A percentile compares a stretch with the other conserved stretches of the same genome.
phyloP scores from a whole-genome alignment of 371 early-diverging fungal genomes.

The Thermomucor indicae-seudaticae region DNA sequence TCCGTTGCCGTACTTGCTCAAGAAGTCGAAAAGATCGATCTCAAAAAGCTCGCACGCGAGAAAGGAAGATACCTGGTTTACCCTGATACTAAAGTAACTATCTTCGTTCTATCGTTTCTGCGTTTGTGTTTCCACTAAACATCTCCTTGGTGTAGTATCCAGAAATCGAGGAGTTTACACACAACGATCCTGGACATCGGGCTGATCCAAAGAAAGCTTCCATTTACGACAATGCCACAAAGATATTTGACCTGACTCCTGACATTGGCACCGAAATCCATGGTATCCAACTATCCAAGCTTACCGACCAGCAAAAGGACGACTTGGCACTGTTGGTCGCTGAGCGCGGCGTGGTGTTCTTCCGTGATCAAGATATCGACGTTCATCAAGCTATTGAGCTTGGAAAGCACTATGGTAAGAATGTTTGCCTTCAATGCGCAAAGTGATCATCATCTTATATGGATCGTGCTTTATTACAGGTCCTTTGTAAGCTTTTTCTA shows the following conservation, averaged over 20 bases:
- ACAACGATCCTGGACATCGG: conserved; percentile 38
- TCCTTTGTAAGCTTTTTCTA: conserved; percentile 18
- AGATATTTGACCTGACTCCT: conserved; percentile 57
- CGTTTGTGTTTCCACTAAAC: not conserved
- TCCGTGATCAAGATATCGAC: conserved; percentile 55
- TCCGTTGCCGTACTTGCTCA: conserved; percentile 22
- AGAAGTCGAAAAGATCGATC: conserved; percentile 32
- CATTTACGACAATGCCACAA: conserved; percentile 50
- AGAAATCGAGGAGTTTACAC: conserved; percentile 25
- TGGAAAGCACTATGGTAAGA: conserved; percentile 51
- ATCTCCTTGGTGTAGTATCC: conserved; percentile 20
- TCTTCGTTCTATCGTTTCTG: not conserved
- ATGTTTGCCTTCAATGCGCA: too few species aligned
- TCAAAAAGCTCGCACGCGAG: conserved; percentile 30
- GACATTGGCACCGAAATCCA: conserved; percentile 69
- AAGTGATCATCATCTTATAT: too few species aligned
- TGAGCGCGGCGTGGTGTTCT: conserved; percentile 61
- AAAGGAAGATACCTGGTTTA: conserved; percentile 36
- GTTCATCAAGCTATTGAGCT: conserved; percentile 48
- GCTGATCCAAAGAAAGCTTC: conserved; percentile 60
- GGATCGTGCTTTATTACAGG: too few species aligned
- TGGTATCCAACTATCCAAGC: conserved; percentile 47
- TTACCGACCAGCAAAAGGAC: conserved; percentile 52
- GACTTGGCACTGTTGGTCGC: conserved; percentile 57
- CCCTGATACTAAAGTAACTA: conserved; percentile 29